Conservation (phyloP, 106 monocot genomes). For the Agapanthus africanus region DNA sequence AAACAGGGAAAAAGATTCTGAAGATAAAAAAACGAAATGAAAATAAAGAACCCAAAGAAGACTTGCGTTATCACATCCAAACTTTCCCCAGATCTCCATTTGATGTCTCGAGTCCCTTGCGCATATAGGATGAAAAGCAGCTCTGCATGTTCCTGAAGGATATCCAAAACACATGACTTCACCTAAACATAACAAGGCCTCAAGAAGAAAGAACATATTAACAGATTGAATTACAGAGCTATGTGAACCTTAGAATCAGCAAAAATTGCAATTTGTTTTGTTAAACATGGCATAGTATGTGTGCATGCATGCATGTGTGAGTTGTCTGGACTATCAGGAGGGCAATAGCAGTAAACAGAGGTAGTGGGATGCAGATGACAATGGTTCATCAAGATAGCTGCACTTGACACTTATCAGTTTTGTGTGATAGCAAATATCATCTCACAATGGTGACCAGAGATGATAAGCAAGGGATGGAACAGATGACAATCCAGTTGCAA, state of each 20-base stretch:
- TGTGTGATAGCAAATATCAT: no score
- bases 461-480: no score
- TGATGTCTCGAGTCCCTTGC: slow-evolving; percentile 76
- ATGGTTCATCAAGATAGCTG: neutral
- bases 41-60: neutral
- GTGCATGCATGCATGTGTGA: no score
- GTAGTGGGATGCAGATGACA: neutral
- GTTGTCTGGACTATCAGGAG: no score
- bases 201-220: neutral
- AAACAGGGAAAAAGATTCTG: neutral
- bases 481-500: no score
- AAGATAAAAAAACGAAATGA: no score
- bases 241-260: neutral
- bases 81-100: slow-evolving; percentile 98
- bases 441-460: no score
- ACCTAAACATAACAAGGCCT: neutral
- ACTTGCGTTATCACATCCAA: slow-evolving; percentile 62
- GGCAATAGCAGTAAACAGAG: neutral
- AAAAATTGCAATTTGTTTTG: neutral
- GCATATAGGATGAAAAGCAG: slow-evolving; percentile 82
- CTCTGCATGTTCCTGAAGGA: slow-evolving; percentile 69
- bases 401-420: no score
- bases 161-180: neutral
- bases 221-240: neutral
- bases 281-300: neutral